These are phyloP conservation scores for Crithidia sp. DNA, from an alignment of 208 protist species.

Conservation along the genomic window DNA sequence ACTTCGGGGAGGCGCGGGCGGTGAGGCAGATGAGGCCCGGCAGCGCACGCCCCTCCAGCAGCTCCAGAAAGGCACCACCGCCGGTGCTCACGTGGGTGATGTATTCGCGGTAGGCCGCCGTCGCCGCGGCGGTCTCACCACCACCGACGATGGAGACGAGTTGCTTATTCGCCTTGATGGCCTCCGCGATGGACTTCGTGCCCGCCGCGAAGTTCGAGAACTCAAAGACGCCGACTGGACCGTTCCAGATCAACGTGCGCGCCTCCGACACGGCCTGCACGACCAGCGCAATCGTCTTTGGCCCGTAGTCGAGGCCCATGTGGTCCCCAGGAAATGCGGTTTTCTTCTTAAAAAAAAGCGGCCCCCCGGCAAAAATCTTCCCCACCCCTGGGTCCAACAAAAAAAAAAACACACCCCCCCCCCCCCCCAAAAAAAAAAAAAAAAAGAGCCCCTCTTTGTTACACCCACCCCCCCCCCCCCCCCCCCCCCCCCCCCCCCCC, in stretches of 20 bases:
- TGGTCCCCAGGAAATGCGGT: conserved; percentile 78
- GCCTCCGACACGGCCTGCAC: conserved; percentile 67
- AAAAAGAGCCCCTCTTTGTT: too few relatives aligned
- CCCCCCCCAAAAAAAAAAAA: too few relatives aligned
- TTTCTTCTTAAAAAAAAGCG: too few relatives aligned
- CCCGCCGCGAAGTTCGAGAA: conserved; percentile 95
- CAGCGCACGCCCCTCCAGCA: conserved; percentile 97
- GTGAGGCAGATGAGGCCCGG: conserved; percentile 95
- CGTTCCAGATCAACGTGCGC: conserved; percentile 98
- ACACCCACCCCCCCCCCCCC: too few relatives aligned
- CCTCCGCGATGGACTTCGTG: conserved; percentile 77
- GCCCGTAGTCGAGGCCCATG: conserved; percentile 98
- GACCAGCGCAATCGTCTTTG: conserved; percentile 88
- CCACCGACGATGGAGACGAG: conserved; percentile 96
- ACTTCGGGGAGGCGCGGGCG: conserved; percentile 71
- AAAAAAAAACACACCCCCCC: too few relatives aligned
- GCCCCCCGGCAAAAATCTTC: too few relatives aligned
- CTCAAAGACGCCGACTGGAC: conserved; percentile 99
- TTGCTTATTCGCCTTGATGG: conserved; percentile 72
- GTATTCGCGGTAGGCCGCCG: conserved; percentile 80
- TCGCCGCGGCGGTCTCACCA: conserved; percentile 98
- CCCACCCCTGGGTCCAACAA: too few relatives aligned
- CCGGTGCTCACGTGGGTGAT: conserved; percentile 99
- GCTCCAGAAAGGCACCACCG: conserved; percentile 99
- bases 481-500: too few relatives aligned